phyloP scores from a whole-genome alignment of 768 basidiomycete species.

The Cubamyces sp. region DNA sequence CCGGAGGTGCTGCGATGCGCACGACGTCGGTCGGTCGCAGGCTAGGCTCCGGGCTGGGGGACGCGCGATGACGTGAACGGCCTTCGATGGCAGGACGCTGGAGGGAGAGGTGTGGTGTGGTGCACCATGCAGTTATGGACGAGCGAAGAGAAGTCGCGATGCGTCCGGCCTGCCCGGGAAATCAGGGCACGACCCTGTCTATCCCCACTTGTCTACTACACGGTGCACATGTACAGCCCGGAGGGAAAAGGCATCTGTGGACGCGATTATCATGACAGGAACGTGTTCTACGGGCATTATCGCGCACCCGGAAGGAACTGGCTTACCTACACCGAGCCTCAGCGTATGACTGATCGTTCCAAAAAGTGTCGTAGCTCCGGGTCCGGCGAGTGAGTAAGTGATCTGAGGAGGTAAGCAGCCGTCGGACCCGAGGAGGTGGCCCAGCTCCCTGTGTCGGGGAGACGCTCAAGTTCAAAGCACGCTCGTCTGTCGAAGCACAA shows the following conservation, averaged over 20 bases:
- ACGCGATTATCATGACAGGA: background rate
- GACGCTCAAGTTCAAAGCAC: too few species aligned
- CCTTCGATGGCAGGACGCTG: background rate
- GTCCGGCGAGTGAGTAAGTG: background rate
- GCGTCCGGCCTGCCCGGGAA: constrained; percentile 13
- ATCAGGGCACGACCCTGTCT: constrained; percentile 12
- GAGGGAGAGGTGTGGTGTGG: background rate
- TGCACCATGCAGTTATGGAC: background rate
- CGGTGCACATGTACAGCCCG: background rate
- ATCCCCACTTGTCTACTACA: background rate
- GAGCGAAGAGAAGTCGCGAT: background rate
- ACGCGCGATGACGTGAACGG: constrained; percentile 1
- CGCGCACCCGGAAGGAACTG: background rate
- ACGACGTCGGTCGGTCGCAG: background rate
- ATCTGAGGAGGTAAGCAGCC: background rate
- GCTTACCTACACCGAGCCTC: background rate
- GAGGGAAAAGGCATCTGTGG: background rate
- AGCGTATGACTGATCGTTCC: background rate
- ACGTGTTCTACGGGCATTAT: background rate
- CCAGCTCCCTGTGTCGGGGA: too few species aligned
- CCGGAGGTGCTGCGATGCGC: background rate
- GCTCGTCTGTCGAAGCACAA: too few species aligned
- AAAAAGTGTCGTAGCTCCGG: background rate
- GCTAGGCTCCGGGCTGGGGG: background rate
- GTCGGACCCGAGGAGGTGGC: background rate